Percentiles rank a stretch among this genome's conserved stretches.
phyloP scores from a whole-genome alignment of 2,329 filamentous ascomycete species.

The Clonostachys solani region DNA sequence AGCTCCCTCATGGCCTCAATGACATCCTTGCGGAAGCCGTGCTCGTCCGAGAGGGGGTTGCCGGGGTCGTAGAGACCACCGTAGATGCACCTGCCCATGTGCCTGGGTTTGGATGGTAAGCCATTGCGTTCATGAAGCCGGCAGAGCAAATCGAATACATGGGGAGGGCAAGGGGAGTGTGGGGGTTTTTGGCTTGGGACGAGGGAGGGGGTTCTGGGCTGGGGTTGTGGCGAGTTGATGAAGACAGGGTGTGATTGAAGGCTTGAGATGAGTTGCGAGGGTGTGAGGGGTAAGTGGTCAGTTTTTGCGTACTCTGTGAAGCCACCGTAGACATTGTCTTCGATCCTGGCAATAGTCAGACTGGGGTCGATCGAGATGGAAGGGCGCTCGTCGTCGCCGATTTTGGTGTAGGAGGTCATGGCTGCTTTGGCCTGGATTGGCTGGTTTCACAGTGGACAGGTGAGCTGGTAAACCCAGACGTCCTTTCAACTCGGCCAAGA shows the following conservation, averaged over 20 bases:
- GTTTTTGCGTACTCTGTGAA: constrained; percentile 67
- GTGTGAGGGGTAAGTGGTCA: too few species aligned
- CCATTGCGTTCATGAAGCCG: background rate
- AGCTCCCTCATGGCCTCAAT: constrained; percentile 69
- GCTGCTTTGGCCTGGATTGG: constrained; percentile 2
- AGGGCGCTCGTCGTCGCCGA: constrained; percentile 54
- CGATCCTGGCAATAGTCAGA: constrained; percentile 67
- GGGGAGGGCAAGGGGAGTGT: too few species aligned
- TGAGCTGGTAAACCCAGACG: too few species aligned
- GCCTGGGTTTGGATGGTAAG: constrained; percentile 37
- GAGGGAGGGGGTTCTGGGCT: too few species aligned
- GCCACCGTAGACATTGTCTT: constrained; percentile 77
- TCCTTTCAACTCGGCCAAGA: too few species aligned
- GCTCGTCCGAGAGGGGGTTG: constrained; percentile 66
- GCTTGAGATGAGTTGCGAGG: too few species aligned
- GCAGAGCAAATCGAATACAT: too few species aligned
- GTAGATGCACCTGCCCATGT: constrained; percentile 88
- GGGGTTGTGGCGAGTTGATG: too few species aligned
- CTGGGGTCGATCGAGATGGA: constrained; percentile 61
- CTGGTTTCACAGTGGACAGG: too few species aligned
- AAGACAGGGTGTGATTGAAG: too few species aligned
- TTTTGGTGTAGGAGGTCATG: constrained; percentile 73
- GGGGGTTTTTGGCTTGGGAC: too few species aligned
- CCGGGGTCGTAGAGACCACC: constrained; percentile 79
- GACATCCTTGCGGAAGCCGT: constrained; percentile 77